A percentile compares a stretch with the other conserved stretches of the same genome.
Conservation (phyloP, 768 basidiomycete species). For the Phanerodontia chrysosporium region DNA sequence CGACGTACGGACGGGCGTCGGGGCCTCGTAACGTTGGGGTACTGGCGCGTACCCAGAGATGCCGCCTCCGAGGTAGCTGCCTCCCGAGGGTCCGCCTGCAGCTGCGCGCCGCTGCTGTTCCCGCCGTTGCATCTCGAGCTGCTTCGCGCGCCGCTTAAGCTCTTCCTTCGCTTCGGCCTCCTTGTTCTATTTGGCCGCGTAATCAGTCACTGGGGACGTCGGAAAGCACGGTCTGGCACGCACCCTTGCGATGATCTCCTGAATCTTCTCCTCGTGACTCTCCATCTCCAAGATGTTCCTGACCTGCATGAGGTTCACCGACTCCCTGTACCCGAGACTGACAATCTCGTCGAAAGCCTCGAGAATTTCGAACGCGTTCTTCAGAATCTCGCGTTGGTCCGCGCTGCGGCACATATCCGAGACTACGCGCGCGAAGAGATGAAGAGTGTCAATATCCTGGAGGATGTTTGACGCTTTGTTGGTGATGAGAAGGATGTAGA, state of each 20-base stretch:
- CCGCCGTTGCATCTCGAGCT: constrained; percentile 94
- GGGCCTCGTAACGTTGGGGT: constrained; percentile 65
- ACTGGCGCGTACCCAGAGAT: constrained; percentile 68
- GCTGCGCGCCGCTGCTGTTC: constrained; percentile 84
- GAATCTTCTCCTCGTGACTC: constrained; percentile 91
- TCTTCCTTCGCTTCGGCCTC: constrained; percentile 99
- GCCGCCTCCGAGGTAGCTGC: constrained; percentile 64
- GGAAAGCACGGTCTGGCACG: constrained; percentile 23
- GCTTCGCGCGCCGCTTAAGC: constrained; percentile 94
- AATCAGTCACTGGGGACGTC: neutral
- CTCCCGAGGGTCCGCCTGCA: constrained; percentile 42
- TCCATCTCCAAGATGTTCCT: constrained; percentile 83
- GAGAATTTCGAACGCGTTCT: constrained; percentile 89
- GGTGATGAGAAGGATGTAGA: constrained; percentile 95
- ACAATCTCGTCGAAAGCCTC: constrained; percentile 97
- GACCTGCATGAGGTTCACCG: constrained; percentile 75
- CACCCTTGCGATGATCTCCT: constrained; percentile 95
- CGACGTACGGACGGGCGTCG: constrained; percentile 37
- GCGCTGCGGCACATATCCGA: constrained; percentile 86
- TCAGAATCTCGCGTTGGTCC: constrained; percentile 85
- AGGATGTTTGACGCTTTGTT: constrained; percentile 99
- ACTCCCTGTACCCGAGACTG: constrained; percentile 80
- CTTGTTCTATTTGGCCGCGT: constrained; percentile 64
- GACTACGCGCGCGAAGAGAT: constrained; percentile 90
- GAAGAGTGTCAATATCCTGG: constrained; percentile 95